A percentile compares a stretch with the other conserved stretches of the same genome.
Conservation (phyloP, 805 yeast species). For the Candida taoyuanica region DNA sequence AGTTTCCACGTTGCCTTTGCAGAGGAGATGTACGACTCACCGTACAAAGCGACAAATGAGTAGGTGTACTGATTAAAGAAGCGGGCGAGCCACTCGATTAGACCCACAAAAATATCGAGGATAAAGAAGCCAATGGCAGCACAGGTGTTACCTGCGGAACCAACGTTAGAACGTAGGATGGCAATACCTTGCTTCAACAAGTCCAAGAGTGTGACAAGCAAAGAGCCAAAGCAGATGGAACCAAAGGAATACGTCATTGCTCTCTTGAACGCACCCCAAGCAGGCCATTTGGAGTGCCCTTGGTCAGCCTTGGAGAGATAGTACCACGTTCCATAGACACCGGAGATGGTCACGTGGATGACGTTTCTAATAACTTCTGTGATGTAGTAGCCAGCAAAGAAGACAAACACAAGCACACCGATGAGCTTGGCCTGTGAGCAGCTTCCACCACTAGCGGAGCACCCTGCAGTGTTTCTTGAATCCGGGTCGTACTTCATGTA, state of each 20-base stretch:
- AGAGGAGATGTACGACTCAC: conserved; percentile 66
- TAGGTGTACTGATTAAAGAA: conserved; percentile 91
- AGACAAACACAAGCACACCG: conserved; percentile 66
- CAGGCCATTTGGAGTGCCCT: conserved; percentile 76
- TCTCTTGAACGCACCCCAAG: conserved; percentile 72
- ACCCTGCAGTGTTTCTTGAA: conserved; percentile 41
- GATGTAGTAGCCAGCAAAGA: conserved; percentile 79
- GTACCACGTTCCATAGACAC: conserved; percentile 90
- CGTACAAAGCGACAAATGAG: conserved; percentile 82
- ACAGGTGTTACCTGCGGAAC: conserved; percentile 46
- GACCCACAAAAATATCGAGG: conserved; percentile 54
- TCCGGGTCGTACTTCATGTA: conserved; percentile 73
- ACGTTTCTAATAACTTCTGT: conserved; percentile 79
- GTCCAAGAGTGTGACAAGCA: conserved; percentile 68
- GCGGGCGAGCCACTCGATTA: conserved; percentile 73
- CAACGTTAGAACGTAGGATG: conserved; percentile 47
- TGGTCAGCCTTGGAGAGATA: conserved; percentile 71
- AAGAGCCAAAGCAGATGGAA: conserved; percentile 80
- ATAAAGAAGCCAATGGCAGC: conserved; percentile 49
- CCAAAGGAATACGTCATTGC: conserved; percentile 87
- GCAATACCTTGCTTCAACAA: conserved; percentile 53
- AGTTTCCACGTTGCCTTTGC: conserved; percentile 82
- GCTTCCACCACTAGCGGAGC: conserved; percentile 45
- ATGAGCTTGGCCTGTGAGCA: conserved; percentile 58
- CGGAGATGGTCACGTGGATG: conserved; percentile 76